Conservation (phyloP, 2,329 filamentous ascomycete species). For the Fusarium sp. region DNA sequence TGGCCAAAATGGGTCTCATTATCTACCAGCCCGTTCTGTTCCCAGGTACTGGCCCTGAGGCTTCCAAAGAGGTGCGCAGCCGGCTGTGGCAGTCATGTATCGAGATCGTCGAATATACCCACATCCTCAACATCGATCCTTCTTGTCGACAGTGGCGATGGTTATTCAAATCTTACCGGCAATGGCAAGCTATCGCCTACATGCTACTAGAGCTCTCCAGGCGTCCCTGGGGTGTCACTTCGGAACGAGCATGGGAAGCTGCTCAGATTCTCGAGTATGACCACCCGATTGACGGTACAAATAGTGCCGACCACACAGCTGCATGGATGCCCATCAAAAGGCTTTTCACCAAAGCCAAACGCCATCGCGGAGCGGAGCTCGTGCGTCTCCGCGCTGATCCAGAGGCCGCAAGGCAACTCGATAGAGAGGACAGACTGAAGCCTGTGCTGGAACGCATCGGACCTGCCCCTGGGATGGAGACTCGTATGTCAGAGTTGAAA, state of each 20-base stretch:
- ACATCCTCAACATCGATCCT: conserved; percentile 40
- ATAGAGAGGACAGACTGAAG: conserved; percentile 38
- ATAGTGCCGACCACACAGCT: conserved; percentile 33
- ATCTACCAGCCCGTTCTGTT: conserved; percentile 40
- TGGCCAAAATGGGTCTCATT: conserved; percentile 40
- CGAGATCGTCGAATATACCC: conserved; percentile 40
- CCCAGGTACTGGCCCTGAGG: conserved; percentile 35
- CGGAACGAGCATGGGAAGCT: conserved; percentile 41
- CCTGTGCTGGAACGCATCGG: conserved; percentile 38
- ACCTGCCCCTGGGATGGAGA: conserved; percentile 40
- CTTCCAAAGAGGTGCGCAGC: conserved; percentile 32
- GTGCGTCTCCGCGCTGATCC: conserved; percentile 30
- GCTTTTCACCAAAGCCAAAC: conserved; percentile 37
- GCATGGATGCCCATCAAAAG: conserved; percentile 41
- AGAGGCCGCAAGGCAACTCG: conserved; percentile 32
- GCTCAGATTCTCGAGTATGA: conserved; percentile 41
- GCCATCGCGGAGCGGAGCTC: conserved; percentile 32
- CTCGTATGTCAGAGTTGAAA: conserved; percentile 36
- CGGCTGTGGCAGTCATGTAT: conserved; percentile 42
- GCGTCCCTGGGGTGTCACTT: conserved; percentile 35
- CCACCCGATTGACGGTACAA: conserved; percentile 33
- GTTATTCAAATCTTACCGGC: conserved; percentile 35
- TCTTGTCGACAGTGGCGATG: conserved; percentile 39
- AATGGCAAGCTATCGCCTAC: conserved; percentile 41
- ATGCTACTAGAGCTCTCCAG: conserved; percentile 38